Evolutionary conservation across 1,139 yeast genomes (phyloP), one percentile per base, ranked within the genome.

Genomic region (Blastobotrys capitulatus): DNA sequence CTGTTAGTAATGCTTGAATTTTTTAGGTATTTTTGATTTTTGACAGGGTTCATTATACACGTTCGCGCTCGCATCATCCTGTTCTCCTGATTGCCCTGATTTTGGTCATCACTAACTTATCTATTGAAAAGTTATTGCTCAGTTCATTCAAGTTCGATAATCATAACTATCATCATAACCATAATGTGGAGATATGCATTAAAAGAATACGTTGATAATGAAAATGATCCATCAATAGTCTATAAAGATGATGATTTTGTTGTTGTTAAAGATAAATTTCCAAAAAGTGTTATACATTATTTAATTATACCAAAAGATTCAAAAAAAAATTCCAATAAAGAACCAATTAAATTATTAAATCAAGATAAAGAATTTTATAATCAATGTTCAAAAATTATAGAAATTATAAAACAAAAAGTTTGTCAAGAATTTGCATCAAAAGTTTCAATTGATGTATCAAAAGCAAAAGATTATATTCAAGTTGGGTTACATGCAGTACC

Each of bases 401-500:
- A 43, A 10, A 16, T 32, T 16, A 42, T 42, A 27, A 20, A 32
- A 35, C 4, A 25, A 16, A 32, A 34, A 25, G 47, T 36, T 20
- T 41, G 39, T 25, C 40, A 22, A 42, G 38, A 43, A 46, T 45
- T 31, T 31, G 45, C 22, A 8, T 22, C n/a, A 19, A 35, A 34
- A 18, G 22, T 18, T 2, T 25, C 22, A 9, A 13, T 16, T 13
- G 29, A 16, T 16, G 42, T 9, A 55, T 58, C 13, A 68, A 70
- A 44, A 59, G 66, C 25, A 66, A 67, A 2, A 9, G 57, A 61
- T 0, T 76, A 73, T 51, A 68, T 86, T n/a, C 69, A 69, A 52
- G 75, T 74, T 2, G 94, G 95, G 0, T 75, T 86, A 20, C 95
- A 86, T 64, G 68, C 85, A 2, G 75, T 76, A 1, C 95, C 95